Percentiles rank a stretch among this genome's conserved stretches.
These are phyloP conservation scores for Caryopteris hybrid DNA, from an alignment of 305 asterid species.

Conservation along the genomic window DNA sequence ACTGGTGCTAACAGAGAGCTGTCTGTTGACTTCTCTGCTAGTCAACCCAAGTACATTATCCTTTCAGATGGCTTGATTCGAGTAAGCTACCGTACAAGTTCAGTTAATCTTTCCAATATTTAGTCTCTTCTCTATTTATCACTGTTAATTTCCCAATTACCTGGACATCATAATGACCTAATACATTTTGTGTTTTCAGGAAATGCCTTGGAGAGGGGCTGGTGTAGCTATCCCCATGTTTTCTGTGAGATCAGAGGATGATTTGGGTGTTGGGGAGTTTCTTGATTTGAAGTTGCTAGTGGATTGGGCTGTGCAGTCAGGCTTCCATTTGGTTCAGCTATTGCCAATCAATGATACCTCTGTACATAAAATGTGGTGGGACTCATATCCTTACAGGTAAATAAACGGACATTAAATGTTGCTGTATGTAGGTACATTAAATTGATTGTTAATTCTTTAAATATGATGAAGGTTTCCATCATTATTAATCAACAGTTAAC, in stretches of 20 bases:
- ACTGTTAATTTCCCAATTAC: not conserved
- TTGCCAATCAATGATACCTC: slow-evolving; percentile 97
- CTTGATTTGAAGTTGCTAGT: slow-evolving; percentile 91
- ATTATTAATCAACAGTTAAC: not conserved
- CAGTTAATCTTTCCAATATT: not conserved
- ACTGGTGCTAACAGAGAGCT: slow-evolving; percentile 73
- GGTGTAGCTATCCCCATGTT: slow-evolving; percentile 98
- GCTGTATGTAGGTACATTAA: too few species aligned
- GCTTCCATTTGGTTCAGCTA: slow-evolving; percentile 95
- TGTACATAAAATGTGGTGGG: slow-evolving; percentile 98
- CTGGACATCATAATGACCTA: not conserved
- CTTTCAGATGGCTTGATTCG: slow-evolving; percentile 94
- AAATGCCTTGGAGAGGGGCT: slow-evolving; percentile 97
- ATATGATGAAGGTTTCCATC: too few species aligned
- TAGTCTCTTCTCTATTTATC: not conserved
- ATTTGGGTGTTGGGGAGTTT: slow-evolving; percentile 95
- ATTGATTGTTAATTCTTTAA: too few species aligned
- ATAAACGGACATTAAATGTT: not conserved
- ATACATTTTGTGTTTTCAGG: slow-evolving; percentile 37
- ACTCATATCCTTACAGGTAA: slow-evolving; percentile 98
- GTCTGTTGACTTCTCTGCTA: slow-evolving; percentile 47
- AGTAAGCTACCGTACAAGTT: slow-evolving; percentile 41
- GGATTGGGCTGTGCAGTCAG: slow-evolving; percentile 88
- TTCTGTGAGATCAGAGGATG: slow-evolving; percentile 86
- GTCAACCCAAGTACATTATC: slow-evolving; percentile 64